Evolutionary conservation across 768 basidiomycete genomes (phyloP).

Genomic region (Pleurotus tuoliensis): DNA sequence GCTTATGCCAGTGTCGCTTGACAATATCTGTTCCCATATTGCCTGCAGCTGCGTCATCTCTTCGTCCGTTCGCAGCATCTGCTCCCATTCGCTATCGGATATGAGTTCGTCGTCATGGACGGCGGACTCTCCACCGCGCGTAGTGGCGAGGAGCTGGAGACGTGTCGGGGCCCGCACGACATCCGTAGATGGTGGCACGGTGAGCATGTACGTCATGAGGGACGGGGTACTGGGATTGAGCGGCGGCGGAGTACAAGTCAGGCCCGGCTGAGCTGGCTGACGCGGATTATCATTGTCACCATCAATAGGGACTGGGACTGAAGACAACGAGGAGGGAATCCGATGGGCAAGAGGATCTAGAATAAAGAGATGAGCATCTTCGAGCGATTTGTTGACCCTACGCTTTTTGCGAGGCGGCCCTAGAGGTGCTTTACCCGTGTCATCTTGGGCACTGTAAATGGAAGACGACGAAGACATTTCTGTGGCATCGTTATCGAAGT

Average conservation of each 20-base stretch:
- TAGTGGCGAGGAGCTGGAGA: conserved; percentile 55
- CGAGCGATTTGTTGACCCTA: conserved; percentile 29
- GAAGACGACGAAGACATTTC: background rate
- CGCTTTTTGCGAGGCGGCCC: conserved; percentile 24
- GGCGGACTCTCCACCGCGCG: conserved; percentile 51
- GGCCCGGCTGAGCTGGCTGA: too few species aligned
- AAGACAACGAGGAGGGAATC: conserved; percentile 11
- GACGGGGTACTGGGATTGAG: conserved; percentile 16
- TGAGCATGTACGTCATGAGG: conserved; percentile 54
- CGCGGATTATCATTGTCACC: background rate
- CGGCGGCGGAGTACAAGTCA: background rate
- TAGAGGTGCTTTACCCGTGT: conserved; percentile 5
- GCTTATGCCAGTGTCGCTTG: conserved; percentile 24
- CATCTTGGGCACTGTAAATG: background rate
- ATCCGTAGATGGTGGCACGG: conserved; percentile 29
- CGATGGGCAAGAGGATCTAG: conserved; percentile 50
- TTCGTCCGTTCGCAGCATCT: conserved; percentile 46
- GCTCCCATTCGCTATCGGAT: conserved; percentile 63
- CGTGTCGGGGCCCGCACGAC: conserved; percentile 48
- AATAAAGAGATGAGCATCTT: conserved; percentile 51
- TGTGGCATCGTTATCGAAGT: conserved; percentile 12
- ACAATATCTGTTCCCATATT: conserved; percentile 22
- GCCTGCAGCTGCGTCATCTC: conserved; percentile 42
- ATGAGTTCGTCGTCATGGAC: conserved; percentile 74
- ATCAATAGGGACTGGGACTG: background rate